phyloP scores from a whole-genome alignment of 2,329 filamentous ascomycete genomes.

The Dryadomyces sulphureus region DNA sequence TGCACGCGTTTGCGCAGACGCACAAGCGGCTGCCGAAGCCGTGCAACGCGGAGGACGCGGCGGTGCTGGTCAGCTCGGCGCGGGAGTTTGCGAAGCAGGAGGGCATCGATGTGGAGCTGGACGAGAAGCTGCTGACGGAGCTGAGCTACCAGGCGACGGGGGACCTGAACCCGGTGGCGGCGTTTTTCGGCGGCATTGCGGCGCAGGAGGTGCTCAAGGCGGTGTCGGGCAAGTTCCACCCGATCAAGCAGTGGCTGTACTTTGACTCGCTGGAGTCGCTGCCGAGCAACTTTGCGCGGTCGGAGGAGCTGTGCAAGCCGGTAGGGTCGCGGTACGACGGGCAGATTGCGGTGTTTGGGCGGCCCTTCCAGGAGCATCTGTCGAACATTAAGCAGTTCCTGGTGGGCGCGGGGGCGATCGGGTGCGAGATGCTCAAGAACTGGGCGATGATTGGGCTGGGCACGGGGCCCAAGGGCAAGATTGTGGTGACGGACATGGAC shows the following conservation, averaged over 20 bases:
- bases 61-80: conserved; percentile 60
- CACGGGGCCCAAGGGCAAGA: conserved; percentile 74
- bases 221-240: conserved; percentile 93
- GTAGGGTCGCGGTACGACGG: conserved; percentile 81
- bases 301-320: conserved; percentile 79
- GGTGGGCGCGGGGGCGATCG: conserved; percentile 91
- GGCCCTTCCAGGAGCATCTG: conserved; percentile 87
- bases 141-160: conserved; percentile 88
- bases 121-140: conserved; percentile 86
- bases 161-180: conserved; percentile 82
- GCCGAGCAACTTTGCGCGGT: conserved; percentile 57
- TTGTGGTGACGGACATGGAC: conserved; percentile 93
- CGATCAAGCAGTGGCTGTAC: conserved; percentile 92
- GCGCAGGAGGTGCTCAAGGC: conserved; percentile 95
- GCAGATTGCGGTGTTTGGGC: conserved; percentile 91
- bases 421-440: conserved; percentile 98
- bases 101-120: conserved; percentile 66
- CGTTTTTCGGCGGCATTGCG: conserved; percentile 84
- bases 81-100: conserved; percentile 61
- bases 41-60: conserved; percentile 72
- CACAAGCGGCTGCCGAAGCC: conserved; percentile 67
- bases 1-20: conserved; percentile 68
- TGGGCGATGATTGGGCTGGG: conserved; percentile 98
- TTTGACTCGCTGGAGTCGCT: conserved; percentile 96
- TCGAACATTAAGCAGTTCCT: conserved; percentile 84